Evolutionary conservation across 1,139 yeast genomes (phyloP), one percentile per base, ranked within the genome.

Genomic region (Yamadazyma mexicana): DNA sequence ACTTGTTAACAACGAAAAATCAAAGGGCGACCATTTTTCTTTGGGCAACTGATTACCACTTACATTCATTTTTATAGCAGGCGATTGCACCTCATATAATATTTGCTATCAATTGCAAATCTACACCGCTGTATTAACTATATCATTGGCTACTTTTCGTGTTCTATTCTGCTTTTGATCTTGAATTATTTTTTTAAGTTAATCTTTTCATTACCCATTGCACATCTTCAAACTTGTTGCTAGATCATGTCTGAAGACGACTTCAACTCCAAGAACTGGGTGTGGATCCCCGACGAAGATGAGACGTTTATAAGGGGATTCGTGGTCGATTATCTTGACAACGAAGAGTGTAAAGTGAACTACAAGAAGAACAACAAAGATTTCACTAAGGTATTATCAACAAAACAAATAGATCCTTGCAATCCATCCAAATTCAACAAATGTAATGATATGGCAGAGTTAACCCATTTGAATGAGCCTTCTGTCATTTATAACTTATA

Each of bases 381-480:
- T 55, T 68, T 45, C 59, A 49, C 55, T 37, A 49, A 51, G 44
- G 47, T 62, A 11, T 69, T 81, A 4, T 66, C 68, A 22, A 66
- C 75, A 24, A 63, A 67, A 18, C 60, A 64, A 23, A 66, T 83
- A 16, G 85, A 86, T 47, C 80, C 81, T 48, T 83, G 86, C 41
- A 92, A 92, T 57, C 98, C 99, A 1, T 74, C 83, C n/a, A 87
- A 87, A 52, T 92, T 92, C 61, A 95, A 92, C 62, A 84, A 82
- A 54, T 91, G 95, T 44, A 82, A 86, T 51, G 97, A 92, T 57
- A 88, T 92, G 94, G 98, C 98, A 0, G 96, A 91, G 52, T 71
- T 92, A 51, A 94, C 99, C 1, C 91, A 84, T 59, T 71, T 92
- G 49, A 94, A 92, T 59, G 99, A 92, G 59, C 96, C 98, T 0